These are phyloP conservation scores for Cystofilobasidium bisporidii DNA, from an alignment of 768 basidiomycete genomes.

Conservation along the genomic window DNA sequence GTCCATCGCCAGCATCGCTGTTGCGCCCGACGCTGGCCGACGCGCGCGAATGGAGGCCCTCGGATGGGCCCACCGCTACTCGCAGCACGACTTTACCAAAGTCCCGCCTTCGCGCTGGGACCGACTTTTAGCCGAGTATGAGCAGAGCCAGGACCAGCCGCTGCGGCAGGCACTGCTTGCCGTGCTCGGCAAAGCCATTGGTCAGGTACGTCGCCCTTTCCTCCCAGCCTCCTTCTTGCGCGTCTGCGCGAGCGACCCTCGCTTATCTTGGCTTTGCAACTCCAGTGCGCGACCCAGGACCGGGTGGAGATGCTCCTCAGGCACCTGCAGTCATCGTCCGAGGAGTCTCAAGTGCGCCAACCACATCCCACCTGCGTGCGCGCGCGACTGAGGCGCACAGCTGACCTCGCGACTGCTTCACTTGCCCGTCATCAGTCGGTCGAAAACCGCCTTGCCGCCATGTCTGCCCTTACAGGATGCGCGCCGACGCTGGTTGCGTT, in stretches of 20 bases:
- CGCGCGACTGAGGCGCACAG: too few species aligned
- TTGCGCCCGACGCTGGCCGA: background rate
- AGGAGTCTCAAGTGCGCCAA: conserved; percentile 13
- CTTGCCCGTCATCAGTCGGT: background rate
- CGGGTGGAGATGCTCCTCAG: background rate
- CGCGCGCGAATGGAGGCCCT: conserved; percentile 5
- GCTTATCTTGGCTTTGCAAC: background rate
- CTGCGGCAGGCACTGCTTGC: conserved; percentile 12
- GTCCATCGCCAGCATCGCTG: background rate
- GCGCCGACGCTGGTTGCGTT: background rate
- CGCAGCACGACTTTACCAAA: background rate
- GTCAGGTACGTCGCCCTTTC: background rate
- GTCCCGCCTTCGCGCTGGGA: background rate
- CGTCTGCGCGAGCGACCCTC: background rate
- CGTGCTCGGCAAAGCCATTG: conserved; percentile 9
- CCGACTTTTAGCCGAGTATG: conserved; percentile 11
- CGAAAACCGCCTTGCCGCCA: conserved; percentile 2
- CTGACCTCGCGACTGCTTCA: background rate
- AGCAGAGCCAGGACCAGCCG: background rate
- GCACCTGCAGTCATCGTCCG: background rate
- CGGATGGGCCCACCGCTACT: background rate
- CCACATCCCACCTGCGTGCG: too few species aligned
- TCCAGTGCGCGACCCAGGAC: background rate
- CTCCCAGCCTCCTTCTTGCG: background rate
- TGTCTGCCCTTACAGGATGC: background rate